These are phyloP conservation scores for Curvularia hawaiiensis DNA, from an alignment of 2,329 filamentous ascomycete genomes.

Conservation along the genomic window DNA sequence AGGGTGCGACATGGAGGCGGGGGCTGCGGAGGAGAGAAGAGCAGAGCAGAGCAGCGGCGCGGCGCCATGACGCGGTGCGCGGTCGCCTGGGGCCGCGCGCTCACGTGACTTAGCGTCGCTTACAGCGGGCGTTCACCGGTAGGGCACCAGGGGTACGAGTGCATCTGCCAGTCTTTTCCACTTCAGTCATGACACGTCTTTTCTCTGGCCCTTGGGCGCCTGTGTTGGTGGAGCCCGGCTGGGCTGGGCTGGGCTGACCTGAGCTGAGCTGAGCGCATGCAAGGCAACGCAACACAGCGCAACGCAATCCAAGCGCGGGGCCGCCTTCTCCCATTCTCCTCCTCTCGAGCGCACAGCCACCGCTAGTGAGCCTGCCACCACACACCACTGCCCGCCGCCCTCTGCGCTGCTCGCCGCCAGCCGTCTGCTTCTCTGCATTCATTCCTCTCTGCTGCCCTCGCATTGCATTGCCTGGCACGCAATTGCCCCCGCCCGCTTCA, in stretches of 20 bases:
- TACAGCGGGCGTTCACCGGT: slow-evolving; percentile 9
- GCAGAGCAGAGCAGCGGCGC: neutral
- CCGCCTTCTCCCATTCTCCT: slow-evolving; percentile 19
- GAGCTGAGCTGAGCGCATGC: slow-evolving; percentile 18
- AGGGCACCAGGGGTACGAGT: slow-evolving; percentile 4
- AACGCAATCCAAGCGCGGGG: slow-evolving; percentile 27
- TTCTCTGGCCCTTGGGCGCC: slow-evolving; percentile 3
- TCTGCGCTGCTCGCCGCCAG: neutral
- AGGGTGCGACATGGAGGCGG: slow-evolving; percentile 12
- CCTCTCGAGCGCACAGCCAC: slow-evolving; percentile 26
- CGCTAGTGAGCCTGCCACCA: slow-evolving; percentile 17
- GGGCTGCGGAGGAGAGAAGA: slow-evolving; percentile 4
- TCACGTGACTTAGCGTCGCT: slow-evolving; percentile 18
- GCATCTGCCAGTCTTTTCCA: slow-evolving; percentile 4
- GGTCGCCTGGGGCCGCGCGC: slow-evolving; percentile 10
- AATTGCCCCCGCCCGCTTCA: slow-evolving; percentile 35
- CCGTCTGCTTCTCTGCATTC: slow-evolving; percentile 2
- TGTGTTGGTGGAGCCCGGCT: neutral
- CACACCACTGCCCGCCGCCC: slow-evolving; percentile 9
- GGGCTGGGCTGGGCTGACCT: slow-evolving; percentile 2
- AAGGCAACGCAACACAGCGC: slow-evolving; percentile 37
- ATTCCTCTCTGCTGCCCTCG: slow-evolving; percentile 6
- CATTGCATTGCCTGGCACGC: slow-evolving; percentile 15
- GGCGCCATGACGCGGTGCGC: slow-evolving; percentile 14
- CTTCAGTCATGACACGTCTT: slow-evolving; percentile 15